A percentile compares a stretch with the other conserved stretches of the same genome.
These are phyloP conservation scores for Exophiala bonariae DNA, from an alignment of 2,329 filamentous ascomycete genomes.

Conservation along the genomic window DNA sequence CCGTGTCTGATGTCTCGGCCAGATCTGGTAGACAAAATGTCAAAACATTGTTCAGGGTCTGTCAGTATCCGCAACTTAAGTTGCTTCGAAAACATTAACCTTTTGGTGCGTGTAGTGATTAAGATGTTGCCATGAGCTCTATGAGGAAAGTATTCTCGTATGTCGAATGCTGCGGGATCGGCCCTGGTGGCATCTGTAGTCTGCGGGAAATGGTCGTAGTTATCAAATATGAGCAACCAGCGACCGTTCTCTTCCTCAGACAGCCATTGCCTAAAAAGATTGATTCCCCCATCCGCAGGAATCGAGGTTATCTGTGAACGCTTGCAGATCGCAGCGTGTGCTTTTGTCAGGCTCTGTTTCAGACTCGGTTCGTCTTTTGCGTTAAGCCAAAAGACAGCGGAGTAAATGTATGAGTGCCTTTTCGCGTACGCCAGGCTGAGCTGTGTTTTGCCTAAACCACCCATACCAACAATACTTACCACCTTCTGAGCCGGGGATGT, in stretches of 20 bases:
- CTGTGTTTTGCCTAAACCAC: slow-evolving; percentile 49
- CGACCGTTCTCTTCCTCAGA: slow-evolving; percentile 13
- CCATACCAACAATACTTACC: slow-evolving; percentile 37
- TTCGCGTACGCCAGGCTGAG: slow-evolving; percentile 39
- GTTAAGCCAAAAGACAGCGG: slow-evolving; percentile 46
- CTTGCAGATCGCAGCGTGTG: neutral
- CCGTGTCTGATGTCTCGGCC: too few relatives aligned
- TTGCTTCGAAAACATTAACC: neutral
- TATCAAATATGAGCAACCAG: slow-evolving; percentile 27
- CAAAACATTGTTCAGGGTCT: neutral
- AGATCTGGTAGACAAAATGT: too few relatives aligned
- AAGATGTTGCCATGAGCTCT: slow-evolving; percentile 18
- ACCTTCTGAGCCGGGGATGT: neutral
- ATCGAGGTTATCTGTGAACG: neutral
- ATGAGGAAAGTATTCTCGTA: slow-evolving; percentile 15
- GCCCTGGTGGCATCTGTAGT: neutral
- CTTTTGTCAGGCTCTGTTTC: slow-evolving; percentile 30
- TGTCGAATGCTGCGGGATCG: slow-evolving; percentile 3
- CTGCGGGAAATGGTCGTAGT: slow-evolving; percentile 19
- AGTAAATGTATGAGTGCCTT: slow-evolving; percentile 36
- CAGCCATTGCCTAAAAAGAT: slow-evolving; percentile 14
- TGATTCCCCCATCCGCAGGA: neutral
- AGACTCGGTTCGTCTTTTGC: slow-evolving; percentile 38
- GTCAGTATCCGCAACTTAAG: neutral
- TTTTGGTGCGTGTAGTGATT: slow-evolving; percentile 17